Conservation (phyloP, 768 basidiomycete genomes). For the Strobilomyces dryophilus region DNA sequence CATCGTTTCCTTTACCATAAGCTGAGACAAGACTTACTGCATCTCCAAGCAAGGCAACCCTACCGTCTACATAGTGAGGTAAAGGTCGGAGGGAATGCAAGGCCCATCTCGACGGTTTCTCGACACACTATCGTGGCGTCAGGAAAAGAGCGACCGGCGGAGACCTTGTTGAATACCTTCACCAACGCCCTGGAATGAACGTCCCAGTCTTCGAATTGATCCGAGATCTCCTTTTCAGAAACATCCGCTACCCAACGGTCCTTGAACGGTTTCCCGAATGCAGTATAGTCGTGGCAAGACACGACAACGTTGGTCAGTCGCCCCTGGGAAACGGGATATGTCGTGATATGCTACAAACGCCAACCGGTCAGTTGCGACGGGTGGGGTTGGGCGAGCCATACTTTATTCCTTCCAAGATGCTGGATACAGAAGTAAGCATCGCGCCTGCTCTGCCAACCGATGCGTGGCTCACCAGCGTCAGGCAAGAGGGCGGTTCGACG, state of each 20-base stretch:
- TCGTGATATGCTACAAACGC: conserved; percentile 34
- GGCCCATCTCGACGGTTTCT: conserved; percentile 40
- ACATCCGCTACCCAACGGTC: conserved; percentile 29
- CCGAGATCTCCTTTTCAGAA: conserved; percentile 30
- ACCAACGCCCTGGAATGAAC: conserved; percentile 5
- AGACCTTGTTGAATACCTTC: conserved; percentile 1
- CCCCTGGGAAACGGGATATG: conserved; percentile 38
- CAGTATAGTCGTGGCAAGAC: conserved; percentile 22
- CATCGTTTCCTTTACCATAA: neutral
- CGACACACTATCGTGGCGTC: conserved; percentile 27
- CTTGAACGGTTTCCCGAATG: conserved; percentile 30
- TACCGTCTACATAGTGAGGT: conserved; percentile 34
- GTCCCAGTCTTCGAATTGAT: conserved; percentile 28
- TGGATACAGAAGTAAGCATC: conserved; percentile 4
- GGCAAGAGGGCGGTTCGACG: conserved; percentile 18
- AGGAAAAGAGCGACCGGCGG: neutral
- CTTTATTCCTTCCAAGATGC: conserved; percentile 25
- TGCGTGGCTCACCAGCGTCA: conserved; percentile 17
- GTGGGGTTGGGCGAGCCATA: neutral
- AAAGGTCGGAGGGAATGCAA: conserved; percentile 40
- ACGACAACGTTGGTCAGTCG: conserved; percentile 34
- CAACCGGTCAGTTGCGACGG: neutral
- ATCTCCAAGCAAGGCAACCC: conserved; percentile 47
- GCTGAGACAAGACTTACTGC: conserved; percentile 31
- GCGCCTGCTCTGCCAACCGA: neutral